phyloP scores from a whole-genome alignment of 164 flowering plant genomes.

The Nymphaea colorata region DNA sequence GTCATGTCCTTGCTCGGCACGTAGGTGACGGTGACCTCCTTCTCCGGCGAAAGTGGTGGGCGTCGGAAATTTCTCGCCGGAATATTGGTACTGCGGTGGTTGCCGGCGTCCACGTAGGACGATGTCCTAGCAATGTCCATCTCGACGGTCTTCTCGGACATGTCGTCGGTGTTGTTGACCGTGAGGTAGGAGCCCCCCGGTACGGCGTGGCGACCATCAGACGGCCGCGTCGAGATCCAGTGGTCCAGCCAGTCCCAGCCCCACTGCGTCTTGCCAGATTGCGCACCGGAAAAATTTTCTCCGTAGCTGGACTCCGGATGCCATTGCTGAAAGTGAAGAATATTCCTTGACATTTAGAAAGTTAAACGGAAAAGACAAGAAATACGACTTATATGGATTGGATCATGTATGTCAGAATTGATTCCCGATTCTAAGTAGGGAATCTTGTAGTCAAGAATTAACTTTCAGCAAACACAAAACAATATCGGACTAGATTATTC shows the following conservation, averaged over 20 bases:
- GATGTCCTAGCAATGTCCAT: conserved; percentile 44
- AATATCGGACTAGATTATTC: too few species aligned
- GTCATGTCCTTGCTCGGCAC: background rate
- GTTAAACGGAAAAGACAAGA: background rate
- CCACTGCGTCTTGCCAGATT: conserved; percentile 42
- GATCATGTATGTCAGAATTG: background rate
- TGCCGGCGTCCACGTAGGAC: background rate
- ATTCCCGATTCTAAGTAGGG: background rate
- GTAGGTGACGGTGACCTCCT: background rate
- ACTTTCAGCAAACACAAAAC: background rate
- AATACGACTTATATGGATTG: background rate
- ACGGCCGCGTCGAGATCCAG: conserved; percentile 83
- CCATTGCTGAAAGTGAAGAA: conserved; percentile 2
- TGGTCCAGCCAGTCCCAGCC: conserved; percentile 94
- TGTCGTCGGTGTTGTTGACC: conserved; percentile 35
- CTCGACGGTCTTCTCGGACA: conserved; percentile 78
- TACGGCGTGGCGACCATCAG: conserved; percentile 18
- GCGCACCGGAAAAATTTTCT: conserved; percentile 10
- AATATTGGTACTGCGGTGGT: background rate
- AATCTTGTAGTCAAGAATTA: background rate
- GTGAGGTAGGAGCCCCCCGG: conserved; percentile 30
- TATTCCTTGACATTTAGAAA: background rate
- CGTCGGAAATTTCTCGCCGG: background rate
- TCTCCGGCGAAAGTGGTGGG: background rate
- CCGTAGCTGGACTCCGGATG: conserved; percentile 16